phyloP scores from a whole-genome alignment of 78 protist genomes.

The Cavenderia fasciculata region DNA sequence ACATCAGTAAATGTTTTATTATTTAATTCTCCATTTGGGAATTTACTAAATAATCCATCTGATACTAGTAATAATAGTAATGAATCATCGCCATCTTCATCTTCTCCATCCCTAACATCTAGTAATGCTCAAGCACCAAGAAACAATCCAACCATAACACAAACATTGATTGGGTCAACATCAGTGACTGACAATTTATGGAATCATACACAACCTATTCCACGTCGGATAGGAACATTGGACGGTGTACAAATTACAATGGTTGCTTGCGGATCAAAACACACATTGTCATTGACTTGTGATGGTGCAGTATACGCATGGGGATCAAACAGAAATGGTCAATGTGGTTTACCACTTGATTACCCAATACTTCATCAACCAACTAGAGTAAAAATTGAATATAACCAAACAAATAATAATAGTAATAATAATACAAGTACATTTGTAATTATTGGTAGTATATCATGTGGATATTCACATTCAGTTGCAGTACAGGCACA shows the following conservation, averaged over 20 bases:
- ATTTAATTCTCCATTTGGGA: too few species aligned
- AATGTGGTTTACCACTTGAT: slow-evolving; percentile 33
- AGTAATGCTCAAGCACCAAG: background rate
- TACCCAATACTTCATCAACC: too few species aligned
- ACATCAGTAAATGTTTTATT: too few species aligned
- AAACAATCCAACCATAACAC: background rate
- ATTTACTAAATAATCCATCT: too few species aligned
- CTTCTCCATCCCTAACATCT: background rate
- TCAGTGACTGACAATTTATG: too few species aligned
- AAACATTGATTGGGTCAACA: background rate
- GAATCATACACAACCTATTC: too few species aligned
- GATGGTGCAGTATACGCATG: slow-evolving; percentile 12
- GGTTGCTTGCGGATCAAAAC: slow-evolving; percentile 45
- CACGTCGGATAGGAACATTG: background rate
- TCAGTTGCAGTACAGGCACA: background rate
- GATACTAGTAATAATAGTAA: too few species aligned
- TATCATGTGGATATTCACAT: slow-evolving; percentile 29
- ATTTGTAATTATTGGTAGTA: background rate
- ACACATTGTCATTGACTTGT: background rate
- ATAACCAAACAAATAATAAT: too few species aligned
- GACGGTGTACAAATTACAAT: background rate
- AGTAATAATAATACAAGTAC: background rate
- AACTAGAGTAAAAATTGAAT: too few species aligned
- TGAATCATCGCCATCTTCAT: background rate
- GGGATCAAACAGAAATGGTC: slow-evolving; percentile 15